phyloP scores from a whole-genome alignment of 139 green algal genomes.

The Pseudopediastrum boryanum region DNA sequence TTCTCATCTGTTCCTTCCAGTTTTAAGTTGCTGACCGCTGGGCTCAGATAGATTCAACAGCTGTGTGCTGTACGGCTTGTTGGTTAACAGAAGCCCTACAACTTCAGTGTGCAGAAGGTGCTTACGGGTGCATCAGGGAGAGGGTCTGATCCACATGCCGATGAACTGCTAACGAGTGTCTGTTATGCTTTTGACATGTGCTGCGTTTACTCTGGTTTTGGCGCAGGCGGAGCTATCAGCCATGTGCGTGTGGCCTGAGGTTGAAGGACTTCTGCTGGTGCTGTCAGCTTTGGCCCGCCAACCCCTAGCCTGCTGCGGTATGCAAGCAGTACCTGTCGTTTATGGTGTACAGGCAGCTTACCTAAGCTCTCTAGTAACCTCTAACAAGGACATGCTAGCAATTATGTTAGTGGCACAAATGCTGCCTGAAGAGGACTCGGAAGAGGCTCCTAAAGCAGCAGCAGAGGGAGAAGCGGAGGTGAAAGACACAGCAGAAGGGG shows the following conservation, averaged over 20 bases:
- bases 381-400: conserved; percentile 10
- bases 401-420: conserved; percentile 33
- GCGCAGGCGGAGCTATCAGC: conserved; percentile 46
- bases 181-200: no score
- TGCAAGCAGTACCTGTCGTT: conserved; percentile 46
- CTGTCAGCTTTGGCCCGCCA: conserved; percentile 56
- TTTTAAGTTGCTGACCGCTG: no score
- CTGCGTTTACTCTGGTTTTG: not conserved
- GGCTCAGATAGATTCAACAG: no score
- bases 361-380: conserved; percentile 8
- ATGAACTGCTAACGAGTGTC: no score
- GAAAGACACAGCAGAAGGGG: not conserved
- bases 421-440: conserved; percentile 1
- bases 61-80: no score
- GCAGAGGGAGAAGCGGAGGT: not conserved
- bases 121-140: no score
- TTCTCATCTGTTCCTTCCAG: no score
- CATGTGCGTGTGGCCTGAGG: conserved; percentile 44
- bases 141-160: no score
- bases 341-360: conserved; percentile 50
- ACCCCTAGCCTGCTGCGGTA: conserved; percentile 40
- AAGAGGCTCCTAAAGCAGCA: conserved; percentile 13
- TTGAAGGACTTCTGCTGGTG: conserved; percentile 50
- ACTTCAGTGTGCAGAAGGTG: no score
- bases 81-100: no score